Percentiles rank a stretch among this genome's conserved stretches.
Conservation (phyloP, 495 filamentous ascomycete genomes). For the Polyplosphaeria fusca region DNA sequence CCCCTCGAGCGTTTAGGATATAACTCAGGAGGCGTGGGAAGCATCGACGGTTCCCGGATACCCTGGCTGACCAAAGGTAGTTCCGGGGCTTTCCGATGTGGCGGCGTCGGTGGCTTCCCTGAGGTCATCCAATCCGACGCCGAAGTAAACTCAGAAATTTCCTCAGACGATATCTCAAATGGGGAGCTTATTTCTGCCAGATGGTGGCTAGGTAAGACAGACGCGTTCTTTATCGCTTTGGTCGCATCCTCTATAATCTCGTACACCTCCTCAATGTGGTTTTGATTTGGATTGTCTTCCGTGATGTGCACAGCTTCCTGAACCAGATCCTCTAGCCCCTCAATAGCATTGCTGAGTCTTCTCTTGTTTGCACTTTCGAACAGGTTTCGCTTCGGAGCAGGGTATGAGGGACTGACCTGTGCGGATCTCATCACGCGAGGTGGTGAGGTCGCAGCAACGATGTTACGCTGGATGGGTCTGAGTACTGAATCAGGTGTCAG, state of each 20-base stretch:
- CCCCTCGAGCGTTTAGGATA: neutral
- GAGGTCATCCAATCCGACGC: too few species aligned
- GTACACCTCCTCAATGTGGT: constrained; percentile 33
- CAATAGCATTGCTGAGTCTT: constrained; percentile 26
- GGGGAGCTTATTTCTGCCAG: constrained; percentile 14
- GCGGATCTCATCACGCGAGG: constrained; percentile 10
- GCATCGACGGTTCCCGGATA: neutral
- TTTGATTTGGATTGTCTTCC: constrained; percentile 29
- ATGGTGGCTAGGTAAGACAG: constrained; percentile 8
- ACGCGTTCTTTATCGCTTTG: constrained; percentile 31
- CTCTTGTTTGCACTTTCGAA: constrained; percentile 3
- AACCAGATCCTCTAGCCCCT: constrained; percentile 38
- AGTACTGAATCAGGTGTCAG: constrained; percentile 5
- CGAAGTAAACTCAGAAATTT: constrained; percentile 11
- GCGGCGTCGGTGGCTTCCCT: neutral
- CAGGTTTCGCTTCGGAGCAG: neutral
- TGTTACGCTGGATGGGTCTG: constrained; percentile 2
- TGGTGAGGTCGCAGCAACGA: neutral
- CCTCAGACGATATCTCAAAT: constrained; percentile 14
- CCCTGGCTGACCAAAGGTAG: too few species aligned
- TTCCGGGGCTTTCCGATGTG: too few species aligned
- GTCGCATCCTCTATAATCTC: constrained; percentile 38
- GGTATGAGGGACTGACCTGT: constrained; percentile 4
- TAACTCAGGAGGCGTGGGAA: neutral
- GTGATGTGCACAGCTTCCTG: constrained; percentile 37